A percentile compares a stretch with the other conserved stretches of the same genome.
Conservation (phyloP, 371 early-diverging fungal genomes). For the Choanephora cucurbitarum region DNA sequence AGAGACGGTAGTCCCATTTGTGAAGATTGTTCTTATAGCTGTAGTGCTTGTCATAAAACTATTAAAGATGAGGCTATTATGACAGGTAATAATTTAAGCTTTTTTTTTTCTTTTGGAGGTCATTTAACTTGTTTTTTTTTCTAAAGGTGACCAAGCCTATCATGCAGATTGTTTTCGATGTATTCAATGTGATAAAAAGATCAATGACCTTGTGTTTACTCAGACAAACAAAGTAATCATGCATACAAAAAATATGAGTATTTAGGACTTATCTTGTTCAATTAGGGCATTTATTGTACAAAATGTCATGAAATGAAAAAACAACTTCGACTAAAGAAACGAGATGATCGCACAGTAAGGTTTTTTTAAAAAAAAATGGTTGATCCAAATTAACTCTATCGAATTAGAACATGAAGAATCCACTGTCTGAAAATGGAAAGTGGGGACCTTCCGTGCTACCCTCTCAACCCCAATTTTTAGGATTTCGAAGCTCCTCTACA, state of each 20-base stretch:
- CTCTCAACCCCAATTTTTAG: neutral
- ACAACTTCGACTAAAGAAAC: conserved; percentile 35
- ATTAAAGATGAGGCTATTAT: conserved; percentile 90
- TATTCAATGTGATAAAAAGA: conserved; percentile 69
- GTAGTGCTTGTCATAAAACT: conserved; percentile 76
- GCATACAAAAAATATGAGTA: neutral
- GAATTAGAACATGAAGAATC: too few species aligned
- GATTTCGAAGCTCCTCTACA: conserved; percentile 24
- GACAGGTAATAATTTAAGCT: conserved; percentile 57
- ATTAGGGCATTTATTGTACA: conserved; percentile 55
- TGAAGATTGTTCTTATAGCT: conserved; percentile 85
- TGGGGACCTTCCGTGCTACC: neutral
- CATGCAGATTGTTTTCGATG: conserved; percentile 87
- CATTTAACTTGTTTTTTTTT: too few species aligned
- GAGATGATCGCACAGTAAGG: conserved; percentile 43
- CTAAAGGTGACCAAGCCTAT: conserved; percentile 74
- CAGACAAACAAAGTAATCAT: conserved; percentile 79
- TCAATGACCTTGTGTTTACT: conserved; percentile 79
- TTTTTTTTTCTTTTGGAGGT: neutral
- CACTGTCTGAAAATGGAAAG: conserved; percentile 1
- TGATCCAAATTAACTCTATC: too few species aligned
- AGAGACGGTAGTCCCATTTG: conserved; percentile 86
- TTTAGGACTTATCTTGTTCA: too few species aligned
- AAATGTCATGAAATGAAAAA: conserved; percentile 49
- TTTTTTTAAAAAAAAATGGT: too few species aligned